phyloP scores from a whole-genome alignment of 331 rosid genomes.

The Cydonia oblonga region DNA sequence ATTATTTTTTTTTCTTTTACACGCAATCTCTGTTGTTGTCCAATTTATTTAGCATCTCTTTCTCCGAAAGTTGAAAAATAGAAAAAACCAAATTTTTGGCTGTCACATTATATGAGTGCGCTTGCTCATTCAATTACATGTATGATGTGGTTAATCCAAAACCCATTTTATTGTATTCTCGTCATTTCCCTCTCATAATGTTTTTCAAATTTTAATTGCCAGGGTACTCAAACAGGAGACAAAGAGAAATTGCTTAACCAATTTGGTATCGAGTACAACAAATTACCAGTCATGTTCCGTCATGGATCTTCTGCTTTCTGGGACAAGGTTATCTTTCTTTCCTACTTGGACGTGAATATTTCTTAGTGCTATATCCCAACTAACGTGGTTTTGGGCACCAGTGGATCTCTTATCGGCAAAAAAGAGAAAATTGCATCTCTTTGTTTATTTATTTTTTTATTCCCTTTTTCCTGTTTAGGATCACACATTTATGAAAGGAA shows the following conservation, averaged over 20 bases:
- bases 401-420: not conserved
- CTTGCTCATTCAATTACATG: too few species aligned
- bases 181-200: not conserved
- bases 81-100: too few species aligned
- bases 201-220: not conserved
- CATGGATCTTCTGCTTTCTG: constrained; percentile 37
- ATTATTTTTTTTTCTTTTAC: too few species aligned
- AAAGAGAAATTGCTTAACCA: constrained; percentile 41
- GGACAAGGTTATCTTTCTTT: constrained; percentile 22
- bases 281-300: constrained; percentile 36
- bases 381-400: not conserved
- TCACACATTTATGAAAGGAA: not conserved
- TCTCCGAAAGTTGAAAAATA: too few species aligned
- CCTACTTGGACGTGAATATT: not conserved
- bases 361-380: not conserved
- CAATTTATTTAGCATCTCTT: too few species aligned
- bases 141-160: not conserved
- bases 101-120: too few species aligned
- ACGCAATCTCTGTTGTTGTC: too few species aligned
- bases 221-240: constrained; percentile 52
- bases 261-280: constrained; percentile 44
- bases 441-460: not conserved
- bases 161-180: not conserved
- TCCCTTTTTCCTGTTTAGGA: not conserved
- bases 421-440: too few species aligned